These are phyloP conservation scores for Davidsoniella australis DNA, from an alignment of 2,329 filamentous ascomycete genomes.

Conservation along the genomic window DNA sequence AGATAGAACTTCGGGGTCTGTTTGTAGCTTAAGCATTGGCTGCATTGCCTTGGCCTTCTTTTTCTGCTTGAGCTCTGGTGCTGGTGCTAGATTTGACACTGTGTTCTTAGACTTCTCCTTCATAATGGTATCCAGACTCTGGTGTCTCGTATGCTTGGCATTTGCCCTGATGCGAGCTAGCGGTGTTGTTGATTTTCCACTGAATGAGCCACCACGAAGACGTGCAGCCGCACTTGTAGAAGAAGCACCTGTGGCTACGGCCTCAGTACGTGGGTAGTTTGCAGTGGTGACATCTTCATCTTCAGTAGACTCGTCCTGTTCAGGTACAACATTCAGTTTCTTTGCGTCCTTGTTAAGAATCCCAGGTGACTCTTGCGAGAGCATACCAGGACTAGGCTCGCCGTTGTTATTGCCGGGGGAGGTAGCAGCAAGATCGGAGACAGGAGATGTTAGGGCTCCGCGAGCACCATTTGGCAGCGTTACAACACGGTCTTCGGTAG, in stretches of 20 bases:
- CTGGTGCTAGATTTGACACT: background rate
- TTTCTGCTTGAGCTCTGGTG: background rate
- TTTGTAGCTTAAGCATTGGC: slow-evolving; percentile 11
- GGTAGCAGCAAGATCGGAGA: background rate
- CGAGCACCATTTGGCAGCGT: background rate
- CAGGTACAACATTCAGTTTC: slow-evolving; percentile 10
- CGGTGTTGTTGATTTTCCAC: background rate
- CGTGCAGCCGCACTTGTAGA: background rate
- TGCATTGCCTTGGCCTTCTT: background rate
- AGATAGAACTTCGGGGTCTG: slow-evolving; percentile 8
- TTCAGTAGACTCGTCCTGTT: slow-evolving; percentile 8
- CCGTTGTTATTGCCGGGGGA: background rate
- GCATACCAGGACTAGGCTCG: slow-evolving; percentile 1
- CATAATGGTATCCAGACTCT: slow-evolving; percentile 9
- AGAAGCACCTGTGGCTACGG: background rate
- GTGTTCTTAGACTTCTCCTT: background rate
- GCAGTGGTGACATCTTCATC: slow-evolving; percentile 1
- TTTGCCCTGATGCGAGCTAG: background rate
- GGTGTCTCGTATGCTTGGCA: slow-evolving; percentile 3
- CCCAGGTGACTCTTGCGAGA: slow-evolving; percentile 1
- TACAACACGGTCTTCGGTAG: background rate
- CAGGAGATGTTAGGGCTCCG: background rate
- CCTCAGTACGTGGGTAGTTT: background rate
- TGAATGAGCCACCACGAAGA: slow-evolving; percentile 4
- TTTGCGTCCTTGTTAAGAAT: slow-evolving; percentile 7